Evolutionary conservation across 2,329 filamentous ascomycete species (phyloP), one percentile per base, ranked within the genome.

Genomic region (Pseudopithomyces chartarum): DNA sequence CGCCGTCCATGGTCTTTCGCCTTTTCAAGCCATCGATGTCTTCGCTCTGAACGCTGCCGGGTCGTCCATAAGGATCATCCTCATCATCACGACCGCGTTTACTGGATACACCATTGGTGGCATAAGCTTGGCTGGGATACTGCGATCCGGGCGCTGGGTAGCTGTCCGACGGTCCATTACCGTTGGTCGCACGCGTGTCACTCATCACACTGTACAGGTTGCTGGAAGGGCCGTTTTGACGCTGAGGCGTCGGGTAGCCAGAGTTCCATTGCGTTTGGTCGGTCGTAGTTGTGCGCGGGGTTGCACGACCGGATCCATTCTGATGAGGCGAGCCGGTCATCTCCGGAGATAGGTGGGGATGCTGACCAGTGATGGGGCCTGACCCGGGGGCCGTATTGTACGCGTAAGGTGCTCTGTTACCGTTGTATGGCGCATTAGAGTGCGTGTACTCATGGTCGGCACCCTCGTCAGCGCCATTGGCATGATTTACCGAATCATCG

Each of bases 161-260:
- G 6, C 88, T 85, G 63, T 96, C 91, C 48, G 84, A 84, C 19
- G 83, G 78, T 12, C 85, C 77, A 29, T 82, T 83, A n/a, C 89
- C 89, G 64, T 91, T 91, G 11, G 86, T 76, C 29, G 82, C 78
- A 46, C 91, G 85, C 57, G 91, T 90, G 71, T 91, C 92, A 73
- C 89, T 93, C 80, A 96, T 92, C 60, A 96, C 89, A 75, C 88
- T 96, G 82, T 96, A 96, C 49, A 97, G 81, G 71, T 87, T 96
- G 80, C 91, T 93, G 0, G 90, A 88, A 3, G 89, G 84, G 57
- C 87, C 82, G 42, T 81, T 79, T 55, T 83, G 80, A 40, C 92
- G 88, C 20, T 92, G 92, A 47, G 93, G 90, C 0, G 91, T 93
- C 73, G 82, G 89, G 78, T 96, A 96, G 23, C 88, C 88, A 44